Conservation (phyloP, 2,329 filamentous ascomycete species). For the Curvularia sp. region DNA sequence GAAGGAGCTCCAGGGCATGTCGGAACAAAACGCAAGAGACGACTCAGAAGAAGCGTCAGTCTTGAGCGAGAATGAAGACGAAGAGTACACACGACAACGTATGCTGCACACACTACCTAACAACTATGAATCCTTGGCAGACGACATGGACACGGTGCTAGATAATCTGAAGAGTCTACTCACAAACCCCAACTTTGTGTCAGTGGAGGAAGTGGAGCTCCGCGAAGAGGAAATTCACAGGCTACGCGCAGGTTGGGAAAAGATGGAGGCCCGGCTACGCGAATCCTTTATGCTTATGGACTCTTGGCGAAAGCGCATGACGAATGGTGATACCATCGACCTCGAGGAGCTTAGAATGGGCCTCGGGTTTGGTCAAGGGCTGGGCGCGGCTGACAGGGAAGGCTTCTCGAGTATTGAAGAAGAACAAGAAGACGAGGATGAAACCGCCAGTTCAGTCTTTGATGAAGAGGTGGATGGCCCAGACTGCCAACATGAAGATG, state of each 20-base stretch:
- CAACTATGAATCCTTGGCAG: constrained; percentile 71
- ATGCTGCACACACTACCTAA: constrained; percentile 59
- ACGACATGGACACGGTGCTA: constrained; percentile 77
- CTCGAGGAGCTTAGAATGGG: constrained; percentile 68
- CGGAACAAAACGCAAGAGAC: constrained; percentile 42
- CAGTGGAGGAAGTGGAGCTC: constrained; percentile 91
- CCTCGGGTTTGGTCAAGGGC: constrained; percentile 60
- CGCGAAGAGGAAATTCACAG: constrained; percentile 89
- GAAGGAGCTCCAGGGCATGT: constrained; percentile 66
- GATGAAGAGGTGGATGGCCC: constrained; percentile 38
- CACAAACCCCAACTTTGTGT: constrained; percentile 95
- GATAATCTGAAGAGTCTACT: constrained; percentile 82
- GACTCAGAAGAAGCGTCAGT: constrained; percentile 37
- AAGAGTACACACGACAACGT: constrained; percentile 39
- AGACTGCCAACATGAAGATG: constrained; percentile 13
- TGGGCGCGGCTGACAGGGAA: constrained; percentile 43
- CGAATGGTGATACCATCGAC: constrained; percentile 71
- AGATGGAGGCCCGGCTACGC: constrained; percentile 89
- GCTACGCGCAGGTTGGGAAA: constrained; percentile 85
- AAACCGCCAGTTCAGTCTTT: constrained; percentile 39
- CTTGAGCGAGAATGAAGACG: constrained; percentile 45
- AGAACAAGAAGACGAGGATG: constrained; percentile 30
- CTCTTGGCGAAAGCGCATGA: constrained; percentile 85
- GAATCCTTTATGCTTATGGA: constrained; percentile 92
- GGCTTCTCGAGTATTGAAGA: constrained; percentile 40